phyloP scores from a whole-genome alignment of 768 basidiomycete genomes.

The Macrolepiota dolichaula region DNA sequence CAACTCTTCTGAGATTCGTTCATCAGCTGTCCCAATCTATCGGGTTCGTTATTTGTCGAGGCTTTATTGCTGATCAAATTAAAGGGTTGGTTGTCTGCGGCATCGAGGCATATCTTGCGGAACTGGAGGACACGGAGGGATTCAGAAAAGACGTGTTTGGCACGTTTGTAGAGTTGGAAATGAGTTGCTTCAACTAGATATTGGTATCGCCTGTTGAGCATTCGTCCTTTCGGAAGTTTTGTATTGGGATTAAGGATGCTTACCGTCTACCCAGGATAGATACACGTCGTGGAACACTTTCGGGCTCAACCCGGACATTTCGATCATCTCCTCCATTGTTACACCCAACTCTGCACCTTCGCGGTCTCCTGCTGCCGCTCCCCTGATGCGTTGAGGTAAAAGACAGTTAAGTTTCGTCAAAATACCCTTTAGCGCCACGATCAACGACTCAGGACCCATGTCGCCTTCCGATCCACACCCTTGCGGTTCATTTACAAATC shows the following conservation, averaged over 20 bases:
- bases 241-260: conserved; percentile 16
- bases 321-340: conserved; percentile 73
- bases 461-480: conserved; percentile 46
- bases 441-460: conserved; percentile 42
- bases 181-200: conserved; percentile 67
- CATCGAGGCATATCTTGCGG: conserved; percentile 57
- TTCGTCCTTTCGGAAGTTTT: neutral
- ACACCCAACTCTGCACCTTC: conserved; percentile 54
- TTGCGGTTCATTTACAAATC: conserved; percentile 45
- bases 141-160: conserved; percentile 79
- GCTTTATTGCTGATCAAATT: conserved; percentile 14
- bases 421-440: conserved; percentile 44
- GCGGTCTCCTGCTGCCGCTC: conserved; percentile 14
- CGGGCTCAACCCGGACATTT: conserved; percentile 53
- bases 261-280: conserved; percentile 78
- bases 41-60: conserved; percentile 23
- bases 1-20: conserved; percentile 77
- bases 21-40: conserved; percentile 68
- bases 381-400: conserved; percentile 29
- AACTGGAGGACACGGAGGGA: conserved; percentile 79
- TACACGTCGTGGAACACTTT: conserved; percentile 63
- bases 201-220: neutral
- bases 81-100: neutral
- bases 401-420: conserved; percentile 48
- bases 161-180: conserved; percentile 82